These are phyloP conservation scores for Leccinum obscurum DNA, from an alignment of 768 basidiomycete species.

Conservation along the genomic window DNA sequence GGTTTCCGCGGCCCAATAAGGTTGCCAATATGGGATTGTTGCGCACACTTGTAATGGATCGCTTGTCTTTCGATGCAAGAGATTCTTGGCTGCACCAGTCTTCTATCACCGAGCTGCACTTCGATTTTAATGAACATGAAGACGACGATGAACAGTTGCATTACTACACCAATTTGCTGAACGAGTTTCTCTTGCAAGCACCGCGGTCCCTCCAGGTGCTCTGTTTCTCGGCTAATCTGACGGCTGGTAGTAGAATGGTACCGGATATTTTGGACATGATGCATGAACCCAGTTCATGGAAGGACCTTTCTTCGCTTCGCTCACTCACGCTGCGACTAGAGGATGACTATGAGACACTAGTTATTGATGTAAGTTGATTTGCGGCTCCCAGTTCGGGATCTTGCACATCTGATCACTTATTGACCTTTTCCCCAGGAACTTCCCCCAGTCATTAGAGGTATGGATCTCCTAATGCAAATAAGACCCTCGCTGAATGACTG, in stretches of 20 bases:
- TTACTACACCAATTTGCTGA: neutral
- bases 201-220: neutral
- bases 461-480: no score
- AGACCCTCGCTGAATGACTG: no score
- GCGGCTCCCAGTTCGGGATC: no score
- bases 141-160: neutral
- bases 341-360: no score
- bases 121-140: neutral
- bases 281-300: neutral
- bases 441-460: no score
- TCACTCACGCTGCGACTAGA: neutral
- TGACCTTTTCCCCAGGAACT: neutral
- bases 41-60: neutral
- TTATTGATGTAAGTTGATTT: no score
- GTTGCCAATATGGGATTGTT: neutral
- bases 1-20: neutral
- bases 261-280: neutral
- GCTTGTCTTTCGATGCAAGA: neutral
- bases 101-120: neutral
- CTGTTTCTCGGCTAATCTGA: neutral
- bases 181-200: neutral
- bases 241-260: neutral
- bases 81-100: neutral
- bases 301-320: neutral
- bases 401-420: no score